phyloP scores from a whole-genome alignment of 2,329 filamentous ascomycete species.

The Aotearoamyces nothofagi region DNA sequence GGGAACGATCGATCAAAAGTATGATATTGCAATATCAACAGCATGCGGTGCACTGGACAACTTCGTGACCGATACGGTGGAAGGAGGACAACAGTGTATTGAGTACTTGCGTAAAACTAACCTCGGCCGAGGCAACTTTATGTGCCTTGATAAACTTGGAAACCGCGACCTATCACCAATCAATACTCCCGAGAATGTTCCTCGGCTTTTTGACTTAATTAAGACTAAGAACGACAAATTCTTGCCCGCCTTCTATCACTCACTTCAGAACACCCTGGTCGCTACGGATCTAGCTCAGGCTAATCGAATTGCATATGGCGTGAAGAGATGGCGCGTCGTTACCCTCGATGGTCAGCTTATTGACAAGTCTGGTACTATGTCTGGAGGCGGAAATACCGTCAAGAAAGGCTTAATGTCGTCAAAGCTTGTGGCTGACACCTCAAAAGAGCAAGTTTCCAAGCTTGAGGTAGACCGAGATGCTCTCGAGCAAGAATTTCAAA shows the following conservation, averaged over 20 bases:
- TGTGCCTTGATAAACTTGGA: slow-evolving; percentile 79
- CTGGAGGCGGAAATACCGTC: slow-evolving; percentile 80
- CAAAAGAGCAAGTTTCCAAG: slow-evolving; percentile 76
- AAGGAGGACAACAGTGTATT: slow-evolving; percentile 94
- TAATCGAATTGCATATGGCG: slow-evolving; percentile 91
- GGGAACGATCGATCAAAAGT: slow-evolving; percentile 83
- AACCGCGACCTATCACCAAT: slow-evolving; percentile 65
- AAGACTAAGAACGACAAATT: slow-evolving; percentile 80
- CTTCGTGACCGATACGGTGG: slow-evolving; percentile 91
- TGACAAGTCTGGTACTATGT: slow-evolving; percentile 98
- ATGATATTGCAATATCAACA: slow-evolving; percentile 96
- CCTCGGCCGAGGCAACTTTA: slow-evolving; percentile 90
- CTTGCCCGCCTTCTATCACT: slow-evolving; percentile 83
- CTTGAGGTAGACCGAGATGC: slow-evolving; percentile 77
- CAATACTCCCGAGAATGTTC: slow-evolving; percentile 81
- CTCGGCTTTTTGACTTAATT: slow-evolving; percentile 84
- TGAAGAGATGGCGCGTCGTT: slow-evolving; percentile 87
- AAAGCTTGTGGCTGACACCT: slow-evolving; percentile 75
- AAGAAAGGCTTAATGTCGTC: slow-evolving; percentile 94
- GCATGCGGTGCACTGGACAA: slow-evolving; percentile 87
- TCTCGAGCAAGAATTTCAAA: slow-evolving; percentile 67
- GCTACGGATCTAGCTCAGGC: slow-evolving; percentile 89
- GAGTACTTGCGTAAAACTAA: slow-evolving; percentile 97
- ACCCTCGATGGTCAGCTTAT: slow-evolving; percentile 92
- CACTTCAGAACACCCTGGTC: slow-evolving; percentile 88